A percentile compares a stretch with the other conserved stretches of the same genome.
Conservation (phyloP, 139 green algal genomes). For the Bryopsis sp. region DNA sequence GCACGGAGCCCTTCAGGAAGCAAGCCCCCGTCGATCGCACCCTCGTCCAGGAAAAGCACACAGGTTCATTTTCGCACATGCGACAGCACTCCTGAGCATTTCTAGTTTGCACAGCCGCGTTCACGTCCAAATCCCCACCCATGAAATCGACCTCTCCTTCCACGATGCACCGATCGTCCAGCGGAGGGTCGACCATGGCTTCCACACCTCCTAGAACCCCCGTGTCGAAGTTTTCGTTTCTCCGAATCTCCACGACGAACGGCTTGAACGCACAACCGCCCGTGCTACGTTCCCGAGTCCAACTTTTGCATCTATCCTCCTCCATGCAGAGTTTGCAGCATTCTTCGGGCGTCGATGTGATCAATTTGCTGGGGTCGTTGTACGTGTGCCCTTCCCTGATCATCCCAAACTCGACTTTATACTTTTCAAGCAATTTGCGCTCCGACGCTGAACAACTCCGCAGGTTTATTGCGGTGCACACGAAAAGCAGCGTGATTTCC, state of each 20-base stretch:
- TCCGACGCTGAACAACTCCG: too few species aligned
- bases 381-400: background rate
- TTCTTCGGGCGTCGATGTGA: background rate
- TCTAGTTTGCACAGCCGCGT: too few species aligned
- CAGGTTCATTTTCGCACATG: background rate
- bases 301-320: background rate
- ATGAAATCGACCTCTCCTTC: too few species aligned
- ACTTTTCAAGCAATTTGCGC: too few species aligned
- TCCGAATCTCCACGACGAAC: too few species aligned
- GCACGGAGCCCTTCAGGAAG: background rate
- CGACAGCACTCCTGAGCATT: background rate
- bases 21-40: background rate
- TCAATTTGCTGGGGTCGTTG: background rate
- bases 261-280: slow-evolving; percentile 10
- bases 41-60: background rate
- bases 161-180: too few species aligned
- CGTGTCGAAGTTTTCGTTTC: too few species aligned
- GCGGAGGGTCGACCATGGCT: too few species aligned
- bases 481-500: too few species aligned
- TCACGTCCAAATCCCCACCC: too few species aligned
- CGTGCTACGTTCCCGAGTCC: slow-evolving; percentile 6
- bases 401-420: background rate
- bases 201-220: too few species aligned
- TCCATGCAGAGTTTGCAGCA: background rate
- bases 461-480: too few species aligned